Evolutionary conservation across 768 basidiomycete genomes (phyloP).

Genomic region (Suillus tomentosus): DNA sequence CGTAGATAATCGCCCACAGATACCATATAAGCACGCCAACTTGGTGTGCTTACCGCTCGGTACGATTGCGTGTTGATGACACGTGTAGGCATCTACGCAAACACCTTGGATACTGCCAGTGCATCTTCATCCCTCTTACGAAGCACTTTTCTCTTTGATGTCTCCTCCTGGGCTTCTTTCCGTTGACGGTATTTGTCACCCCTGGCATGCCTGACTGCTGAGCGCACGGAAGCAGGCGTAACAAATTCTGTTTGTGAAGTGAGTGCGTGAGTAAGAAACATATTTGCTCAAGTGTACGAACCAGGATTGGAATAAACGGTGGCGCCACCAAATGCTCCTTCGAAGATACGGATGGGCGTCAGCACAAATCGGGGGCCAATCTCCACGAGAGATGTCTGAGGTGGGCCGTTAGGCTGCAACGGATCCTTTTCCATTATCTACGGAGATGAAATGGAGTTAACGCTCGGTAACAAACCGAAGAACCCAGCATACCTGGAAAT

Average conservation of each 20-base stretch:
- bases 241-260: conserved; percentile 72
- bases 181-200: conserved; percentile 82
- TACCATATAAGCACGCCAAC: conserved; percentile 7
- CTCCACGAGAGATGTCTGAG: conserved; percentile 87
- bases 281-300: conserved; percentile 35
- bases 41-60: conserved; percentile 5
- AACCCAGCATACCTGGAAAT: conserved; percentile 77
- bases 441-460: conserved; percentile 5
- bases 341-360: conserved; percentile 96
- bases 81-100: conserved; percentile 52
- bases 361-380: conserved; percentile 98
- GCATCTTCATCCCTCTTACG: conserved; percentile 72
- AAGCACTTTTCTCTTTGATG: conserved; percentile 59
- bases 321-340: conserved; percentile 94
- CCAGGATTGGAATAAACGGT: conserved; percentile 96
- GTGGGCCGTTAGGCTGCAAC: conserved; percentile 79
- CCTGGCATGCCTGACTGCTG: conserved; percentile 65
- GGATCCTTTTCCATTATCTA: conserved; percentile 96
- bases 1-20: conserved; percentile 10
- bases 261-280: conserved; percentile 3
- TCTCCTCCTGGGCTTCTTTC: conserved; percentile 76
- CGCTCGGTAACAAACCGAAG: neutral
- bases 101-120: conserved; percentile 86
- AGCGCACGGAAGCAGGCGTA: conserved; percentile 81
- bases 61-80: neutral